These are phyloP conservation scores for Solanum pimpinellifolium DNA, from an alignment of 257 asterid species.

Conservation along the genomic window DNA sequence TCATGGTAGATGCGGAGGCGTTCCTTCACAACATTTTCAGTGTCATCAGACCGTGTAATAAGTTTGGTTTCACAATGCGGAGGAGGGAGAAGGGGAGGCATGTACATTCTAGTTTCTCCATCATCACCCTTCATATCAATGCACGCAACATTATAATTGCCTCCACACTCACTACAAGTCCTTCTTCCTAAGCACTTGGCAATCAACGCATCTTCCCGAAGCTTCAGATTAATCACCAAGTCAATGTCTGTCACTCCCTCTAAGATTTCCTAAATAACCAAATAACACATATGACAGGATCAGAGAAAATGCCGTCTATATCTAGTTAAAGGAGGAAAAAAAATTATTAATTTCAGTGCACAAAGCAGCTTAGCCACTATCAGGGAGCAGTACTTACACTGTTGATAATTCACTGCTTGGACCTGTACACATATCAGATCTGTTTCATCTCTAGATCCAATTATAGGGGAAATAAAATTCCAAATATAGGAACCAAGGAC, in stretches of 20 bases:
- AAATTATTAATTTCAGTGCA: not conserved
- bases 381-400: slow-evolving; percentile 5
- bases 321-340: not conserved
- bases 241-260: slow-evolving; percentile 84
- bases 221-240: slow-evolving; percentile 83
- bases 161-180: slow-evolving; percentile 83
- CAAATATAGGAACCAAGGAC: not conserved
- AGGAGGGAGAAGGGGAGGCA: slow-evolving; percentile 99
- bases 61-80: slow-evolving; percentile 71
- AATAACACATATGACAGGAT: not conserved
- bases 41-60: slow-evolving; percentile 77
- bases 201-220: slow-evolving; percentile 70
- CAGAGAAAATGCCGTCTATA: not conserved
- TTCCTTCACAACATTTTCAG: slow-evolving; percentile 75
- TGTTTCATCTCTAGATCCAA: slow-evolving; percentile 4
- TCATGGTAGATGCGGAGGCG: slow-evolving; percentile 71
- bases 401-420: slow-evolving; percentile 9
- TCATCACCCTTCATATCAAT: slow-evolving; percentile 64
- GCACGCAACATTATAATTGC: slow-evolving; percentile 78
- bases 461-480: slow-evolving; percentile 8
- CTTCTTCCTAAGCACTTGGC: slow-evolving; percentile 98
- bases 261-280: slow-evolving; percentile 59
- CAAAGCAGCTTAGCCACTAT: not conserved
- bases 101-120: slow-evolving; percentile 57
- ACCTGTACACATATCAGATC: slow-evolving; percentile 8